These are phyloP conservation scores for Vachellia collinsii DNA, from an alignment of 306 rosid species.

Conservation along the genomic window DNA sequence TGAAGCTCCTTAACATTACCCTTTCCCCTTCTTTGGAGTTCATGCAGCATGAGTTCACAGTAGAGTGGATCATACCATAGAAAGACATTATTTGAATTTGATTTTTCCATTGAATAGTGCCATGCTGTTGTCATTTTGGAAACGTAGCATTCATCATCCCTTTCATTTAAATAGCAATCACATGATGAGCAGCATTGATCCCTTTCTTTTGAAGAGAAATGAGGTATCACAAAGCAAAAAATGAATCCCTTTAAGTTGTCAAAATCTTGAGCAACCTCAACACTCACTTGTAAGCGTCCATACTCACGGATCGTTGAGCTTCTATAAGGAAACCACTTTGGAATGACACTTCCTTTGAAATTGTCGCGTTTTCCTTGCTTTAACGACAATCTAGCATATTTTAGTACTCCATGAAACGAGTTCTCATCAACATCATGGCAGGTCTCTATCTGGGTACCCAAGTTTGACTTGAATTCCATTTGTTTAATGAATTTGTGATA, in stretches of 20 bases:
- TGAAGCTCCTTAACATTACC: background rate
- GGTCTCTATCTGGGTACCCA: too few relatives aligned
- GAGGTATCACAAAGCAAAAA: background rate
- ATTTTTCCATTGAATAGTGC: background rate
- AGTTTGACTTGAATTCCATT: too few relatives aligned
- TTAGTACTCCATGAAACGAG: too few relatives aligned
- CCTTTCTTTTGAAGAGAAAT: background rate
- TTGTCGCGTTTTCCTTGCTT: too few relatives aligned
- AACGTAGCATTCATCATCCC: fast-evolving
- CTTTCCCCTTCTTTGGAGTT: background rate
- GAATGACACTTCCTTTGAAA: too few relatives aligned
- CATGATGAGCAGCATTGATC: background rate
- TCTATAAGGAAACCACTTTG: background rate
- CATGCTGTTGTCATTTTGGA: background rate
- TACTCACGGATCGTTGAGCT: fast-evolving
- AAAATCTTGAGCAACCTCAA: background rate
- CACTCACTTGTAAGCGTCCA: fast-evolving
- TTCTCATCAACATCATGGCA: too few relatives aligned
- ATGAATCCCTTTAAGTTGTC: background rate
- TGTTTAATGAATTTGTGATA: background rate
- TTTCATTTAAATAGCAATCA: too few relatives aligned
- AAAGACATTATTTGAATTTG: background rate
- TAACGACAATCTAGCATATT: too few relatives aligned
- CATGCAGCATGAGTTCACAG: background rate
- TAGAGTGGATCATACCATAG: background rate